These are phyloP conservation scores for Kurtzmaniella cleridarum DNA, from an alignment of 805 yeast genomes.

Conservation along the genomic window DNA sequence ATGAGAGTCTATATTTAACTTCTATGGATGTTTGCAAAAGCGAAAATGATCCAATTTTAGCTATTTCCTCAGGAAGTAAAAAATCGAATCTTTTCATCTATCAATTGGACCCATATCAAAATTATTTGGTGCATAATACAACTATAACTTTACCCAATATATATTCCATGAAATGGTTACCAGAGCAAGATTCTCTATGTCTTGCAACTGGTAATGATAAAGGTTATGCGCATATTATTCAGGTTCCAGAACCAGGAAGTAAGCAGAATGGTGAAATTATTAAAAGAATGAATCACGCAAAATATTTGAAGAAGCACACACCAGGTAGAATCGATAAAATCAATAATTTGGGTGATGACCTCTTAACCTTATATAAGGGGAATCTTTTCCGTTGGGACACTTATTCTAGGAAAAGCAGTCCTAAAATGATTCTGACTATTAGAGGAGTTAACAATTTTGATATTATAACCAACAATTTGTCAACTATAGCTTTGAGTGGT, in stretches of 20 bases:
- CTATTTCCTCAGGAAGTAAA: slow-evolving; percentile 46
- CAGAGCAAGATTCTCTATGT: slow-evolving; percentile 22
- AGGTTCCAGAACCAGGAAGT: slow-evolving; percentile 51
- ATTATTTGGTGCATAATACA: slow-evolving; percentile 48
- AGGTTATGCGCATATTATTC: slow-evolving; percentile 69
- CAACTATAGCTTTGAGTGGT: slow-evolving; percentile 61
- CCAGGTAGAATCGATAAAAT: slow-evolving; percentile 22
- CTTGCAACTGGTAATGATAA: slow-evolving; percentile 71
- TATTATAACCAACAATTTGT: slow-evolving; percentile 40
- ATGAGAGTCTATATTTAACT: slow-evolving; percentile 39
- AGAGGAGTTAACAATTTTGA: slow-evolving; percentile 50
- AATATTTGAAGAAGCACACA: slow-evolving; percentile 42
- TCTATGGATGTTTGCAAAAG: slow-evolving; percentile 29
- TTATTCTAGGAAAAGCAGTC: slow-evolving; percentile 41
- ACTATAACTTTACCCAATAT: slow-evolving; percentile 57
- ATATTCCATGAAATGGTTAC: slow-evolving; percentile 49
- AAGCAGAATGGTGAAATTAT: slow-evolving; percentile 62
- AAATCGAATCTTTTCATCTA: slow-evolving; percentile 48
- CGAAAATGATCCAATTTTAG: slow-evolving; percentile 32
- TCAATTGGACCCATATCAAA: slow-evolving; percentile 34
- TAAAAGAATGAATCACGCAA: slow-evolving; percentile 73
- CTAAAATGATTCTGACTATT: slow-evolving; percentile 48
- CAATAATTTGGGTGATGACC: slow-evolving; percentile 29
- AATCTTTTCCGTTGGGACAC: slow-evolving; percentile 76
- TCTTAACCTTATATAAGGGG: slow-evolving; percentile 62